Conservation (phyloP, 176 grass and related monocot genomes). For the Pontederia crassipes region DNA sequence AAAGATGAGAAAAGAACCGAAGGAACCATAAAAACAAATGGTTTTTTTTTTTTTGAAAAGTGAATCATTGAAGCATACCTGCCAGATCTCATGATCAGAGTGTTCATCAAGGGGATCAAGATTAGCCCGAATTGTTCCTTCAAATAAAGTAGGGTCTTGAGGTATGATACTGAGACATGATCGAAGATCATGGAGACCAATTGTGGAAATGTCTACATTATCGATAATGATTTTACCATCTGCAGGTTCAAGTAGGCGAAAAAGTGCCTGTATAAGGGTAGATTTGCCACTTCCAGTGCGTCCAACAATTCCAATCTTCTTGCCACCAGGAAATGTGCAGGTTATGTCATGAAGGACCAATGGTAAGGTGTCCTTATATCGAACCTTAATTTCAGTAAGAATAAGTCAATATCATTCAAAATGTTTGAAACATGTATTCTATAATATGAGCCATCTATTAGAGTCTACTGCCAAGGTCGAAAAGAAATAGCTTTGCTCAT, state of each 20-base stretch:
- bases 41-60: background rate
- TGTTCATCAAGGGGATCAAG: slow-evolving; percentile 84
- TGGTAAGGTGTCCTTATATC: slow-evolving; percentile 86
- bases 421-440: background rate
- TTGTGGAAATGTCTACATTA: slow-evolving; percentile 50
- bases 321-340: slow-evolving; percentile 76
- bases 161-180: slow-evolving; percentile 90
- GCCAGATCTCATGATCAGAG: slow-evolving; percentile 76
- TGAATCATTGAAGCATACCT: slow-evolving; percentile 31
- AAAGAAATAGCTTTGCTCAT: too few species aligned
- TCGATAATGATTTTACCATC: slow-evolving; percentile 82
- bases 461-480: background rate
- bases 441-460: too few species aligned
- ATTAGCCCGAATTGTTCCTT: slow-evolving; percentile 88
- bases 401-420: too few species aligned
- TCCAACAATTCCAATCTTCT: slow-evolving; percentile 94
- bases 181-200: slow-evolving; percentile 88
- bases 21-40: background rate
- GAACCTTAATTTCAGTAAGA: slow-evolving; percentile 33
- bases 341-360: slow-evolving; percentile 71
- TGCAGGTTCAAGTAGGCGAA: slow-evolving; percentile 79
- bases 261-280: slow-evolving; percentile 96
- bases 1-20: background rate
- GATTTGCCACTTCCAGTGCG: slow-evolving; percentile 99
- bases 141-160: slow-evolving; percentile 92